Conservation (phyloP, 176 grass and related monocot genomes). For the Oryza glumipatula region DNA sequence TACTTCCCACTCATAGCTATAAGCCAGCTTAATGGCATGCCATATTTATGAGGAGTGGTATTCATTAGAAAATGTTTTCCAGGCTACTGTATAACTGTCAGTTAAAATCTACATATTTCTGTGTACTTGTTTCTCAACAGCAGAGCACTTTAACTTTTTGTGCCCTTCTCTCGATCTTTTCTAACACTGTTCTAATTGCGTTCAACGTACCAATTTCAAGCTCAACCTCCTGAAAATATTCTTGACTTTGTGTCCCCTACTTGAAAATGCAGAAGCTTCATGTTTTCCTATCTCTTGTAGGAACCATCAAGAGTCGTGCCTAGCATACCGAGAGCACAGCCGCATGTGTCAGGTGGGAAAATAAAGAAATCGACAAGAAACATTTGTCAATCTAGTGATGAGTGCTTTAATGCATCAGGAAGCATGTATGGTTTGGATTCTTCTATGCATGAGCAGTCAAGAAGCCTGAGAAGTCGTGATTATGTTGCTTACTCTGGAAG, state of each 20-base stretch:
- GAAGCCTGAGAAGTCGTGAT: constrained; percentile 36
- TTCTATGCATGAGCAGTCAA: constrained; percentile 36
- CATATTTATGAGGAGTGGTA: neutral
- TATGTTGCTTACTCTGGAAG: constrained; percentile 28
- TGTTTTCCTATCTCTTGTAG: constrained; percentile 50
- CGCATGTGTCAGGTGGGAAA: constrained; percentile 77
- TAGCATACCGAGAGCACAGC: constrained; percentile 34
- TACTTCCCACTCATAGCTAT: neutral
- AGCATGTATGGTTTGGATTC: constrained; percentile 44
- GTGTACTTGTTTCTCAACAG: neutral
- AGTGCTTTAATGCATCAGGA: constrained; percentile 44
- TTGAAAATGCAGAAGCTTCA: constrained; percentile 25
- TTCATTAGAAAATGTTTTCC: neutral
- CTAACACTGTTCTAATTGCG: neutral
- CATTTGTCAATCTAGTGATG: constrained; percentile 34
- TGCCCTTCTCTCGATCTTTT: constrained; percentile 5
- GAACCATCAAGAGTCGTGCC: constrained; percentile 53
- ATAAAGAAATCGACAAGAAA: constrained; percentile 71
- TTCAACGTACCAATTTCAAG: constrained; percentile 3
- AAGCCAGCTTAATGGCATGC: neutral
- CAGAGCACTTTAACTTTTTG: neutral
- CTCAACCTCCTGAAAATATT: constrained; percentile 27
- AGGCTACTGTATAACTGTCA: constrained; percentile 17
- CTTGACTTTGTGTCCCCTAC: constrained; percentile 22
- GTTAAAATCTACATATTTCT: neutral